Evolutionary conservation across 192 early-diverging fungal species (phyloP).

Genomic region (Umbelopsis vinacea): DNA sequence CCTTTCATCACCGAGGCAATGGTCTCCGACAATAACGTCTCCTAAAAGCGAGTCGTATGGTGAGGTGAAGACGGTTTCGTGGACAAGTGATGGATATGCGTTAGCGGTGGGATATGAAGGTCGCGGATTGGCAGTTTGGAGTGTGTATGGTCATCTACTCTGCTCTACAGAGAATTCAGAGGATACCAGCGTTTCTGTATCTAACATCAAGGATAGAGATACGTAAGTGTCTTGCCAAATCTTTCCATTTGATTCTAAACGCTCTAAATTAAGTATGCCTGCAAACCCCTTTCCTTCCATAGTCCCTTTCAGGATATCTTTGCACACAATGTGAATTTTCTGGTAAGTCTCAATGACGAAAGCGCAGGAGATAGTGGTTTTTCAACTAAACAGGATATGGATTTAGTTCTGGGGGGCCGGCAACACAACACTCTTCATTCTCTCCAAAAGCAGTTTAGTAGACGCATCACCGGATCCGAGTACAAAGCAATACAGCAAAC

Average conservation of each 20-base stretch:
- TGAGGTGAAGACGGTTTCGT: constrained; percentile 59
- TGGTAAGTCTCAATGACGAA: constrained; percentile 50
- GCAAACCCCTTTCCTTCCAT: too few relatives aligned
- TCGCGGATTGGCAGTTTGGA: constrained; percentile 79
- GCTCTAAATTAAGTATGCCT: not conserved
- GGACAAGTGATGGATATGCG: constrained; percentile 75
- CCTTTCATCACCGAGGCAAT: constrained; percentile 18
- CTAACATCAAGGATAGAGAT: not conserved
- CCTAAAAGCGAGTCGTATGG: not conserved
- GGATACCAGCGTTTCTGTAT: not conserved
- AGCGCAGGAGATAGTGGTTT: not conserved
- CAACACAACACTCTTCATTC: constrained; percentile 68
- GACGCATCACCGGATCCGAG: not conserved
- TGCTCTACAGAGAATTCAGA: constrained; percentile 25
- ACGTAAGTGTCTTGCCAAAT: not conserved
- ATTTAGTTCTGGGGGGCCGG: constrained; percentile 76
- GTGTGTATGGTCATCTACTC: constrained; percentile 68
- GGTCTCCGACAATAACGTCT: not conserved
- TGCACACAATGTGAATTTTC: constrained; percentile 54
- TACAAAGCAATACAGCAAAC: constrained; percentile 22
- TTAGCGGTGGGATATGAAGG: constrained; percentile 69
- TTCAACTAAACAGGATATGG: not conserved
- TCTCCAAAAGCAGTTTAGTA: constrained; percentile 38
- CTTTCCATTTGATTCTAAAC: not conserved
- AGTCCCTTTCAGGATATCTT: constrained; percentile 55